Conservation (phyloP, 306 rosid species). For the Pyrus bretschneideri region DNA sequence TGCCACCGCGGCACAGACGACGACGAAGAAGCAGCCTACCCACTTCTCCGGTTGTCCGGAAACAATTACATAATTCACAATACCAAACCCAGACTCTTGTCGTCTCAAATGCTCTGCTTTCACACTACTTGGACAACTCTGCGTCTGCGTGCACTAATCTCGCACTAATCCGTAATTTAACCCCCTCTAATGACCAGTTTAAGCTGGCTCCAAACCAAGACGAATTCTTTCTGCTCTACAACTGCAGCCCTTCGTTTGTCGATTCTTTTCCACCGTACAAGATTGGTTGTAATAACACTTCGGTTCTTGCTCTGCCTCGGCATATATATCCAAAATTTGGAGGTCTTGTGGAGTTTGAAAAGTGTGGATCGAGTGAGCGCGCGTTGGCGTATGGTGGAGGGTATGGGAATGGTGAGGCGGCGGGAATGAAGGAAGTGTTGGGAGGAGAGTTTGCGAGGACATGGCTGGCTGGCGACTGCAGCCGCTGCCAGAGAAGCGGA, state of each 20-base stretch:
- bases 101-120: too few species aligned
- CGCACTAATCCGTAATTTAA: neutral
- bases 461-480: slow-evolving; percentile 42
- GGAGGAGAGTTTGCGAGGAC: slow-evolving; percentile 37
- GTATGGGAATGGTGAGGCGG: neutral
- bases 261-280: neutral
- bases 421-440: slow-evolving; percentile 9
- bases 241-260: slow-evolving; percentile 15
- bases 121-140: too few species aligned
- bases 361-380: slow-evolving; percentile 8
- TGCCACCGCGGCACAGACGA: slow-evolving; percentile 10
- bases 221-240: slow-evolving; percentile 7
- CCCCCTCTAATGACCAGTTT: neutral
- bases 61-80: slow-evolving; percentile 8
- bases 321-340: neutral
- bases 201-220: neutral
- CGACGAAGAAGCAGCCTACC: neutral
- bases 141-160: neutral
- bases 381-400: neutral
- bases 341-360: neutral
- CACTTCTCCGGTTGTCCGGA: slow-evolving; percentile 26
- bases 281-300: slow-evolving; percentile 22
- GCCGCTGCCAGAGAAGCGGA: slow-evolving; percentile 6
- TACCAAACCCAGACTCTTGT: too few species aligned
- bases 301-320: slow-evolving; percentile 29